A percentile compares a stretch with the other conserved stretches of the same genome.
Evolutionary conservation across 768 basidiomycete species (phyloP).

Genomic region (Solioccasus polychromus): DNA sequence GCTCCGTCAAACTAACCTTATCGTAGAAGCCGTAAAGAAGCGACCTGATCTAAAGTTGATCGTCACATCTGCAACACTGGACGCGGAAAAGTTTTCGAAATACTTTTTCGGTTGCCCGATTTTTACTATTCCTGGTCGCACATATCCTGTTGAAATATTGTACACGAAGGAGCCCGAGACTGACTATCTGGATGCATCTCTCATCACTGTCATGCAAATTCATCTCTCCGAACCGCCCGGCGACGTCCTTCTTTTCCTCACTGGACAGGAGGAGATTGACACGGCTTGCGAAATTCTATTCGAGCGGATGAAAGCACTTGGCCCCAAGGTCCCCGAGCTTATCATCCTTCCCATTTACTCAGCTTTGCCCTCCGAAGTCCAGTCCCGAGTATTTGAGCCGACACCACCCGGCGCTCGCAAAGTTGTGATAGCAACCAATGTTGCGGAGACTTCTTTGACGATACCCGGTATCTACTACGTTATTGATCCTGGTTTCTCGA

Average conservation of each 20-base stretch:
- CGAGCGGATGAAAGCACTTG: slow-evolving; percentile 98
- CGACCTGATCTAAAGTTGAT: slow-evolving; percentile 96
- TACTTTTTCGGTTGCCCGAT: slow-evolving; percentile 99
- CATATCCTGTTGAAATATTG: slow-evolving; percentile 97
- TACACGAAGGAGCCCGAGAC: slow-evolving; percentile 98
- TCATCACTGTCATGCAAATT: slow-evolving; percentile 99
- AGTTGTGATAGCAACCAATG: slow-evolving; percentile 99
- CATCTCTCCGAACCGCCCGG: slow-evolving; percentile 98
- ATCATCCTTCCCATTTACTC: slow-evolving; percentile 98
- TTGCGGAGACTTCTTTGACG: slow-evolving; percentile 96
- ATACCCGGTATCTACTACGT: slow-evolving; percentile 99
- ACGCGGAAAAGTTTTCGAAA: slow-evolving; percentile 98
- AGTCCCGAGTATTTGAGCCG: slow-evolving; percentile 96
- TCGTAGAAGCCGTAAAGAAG: slow-evolving; percentile 86
- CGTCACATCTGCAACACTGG: slow-evolving; percentile 97
- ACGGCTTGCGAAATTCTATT: slow-evolving; percentile 95
- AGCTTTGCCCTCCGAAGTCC: slow-evolving; percentile 95
- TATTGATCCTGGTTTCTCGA: slow-evolving; percentile 97
- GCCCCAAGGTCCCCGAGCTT: slow-evolving; percentile 97
- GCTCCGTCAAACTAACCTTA: slow-evolving; percentile 14
- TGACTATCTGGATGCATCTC: slow-evolving; percentile 96
- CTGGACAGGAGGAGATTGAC: slow-evolving; percentile 98
- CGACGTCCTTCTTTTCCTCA: slow-evolving; percentile 94
- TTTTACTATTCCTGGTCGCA: slow-evolving; percentile 99
- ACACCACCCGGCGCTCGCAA: slow-evolving; percentile 98